phyloP scores from a whole-genome alignment of 768 basidiomycete species.

The Astraeus odoratus region DNA sequence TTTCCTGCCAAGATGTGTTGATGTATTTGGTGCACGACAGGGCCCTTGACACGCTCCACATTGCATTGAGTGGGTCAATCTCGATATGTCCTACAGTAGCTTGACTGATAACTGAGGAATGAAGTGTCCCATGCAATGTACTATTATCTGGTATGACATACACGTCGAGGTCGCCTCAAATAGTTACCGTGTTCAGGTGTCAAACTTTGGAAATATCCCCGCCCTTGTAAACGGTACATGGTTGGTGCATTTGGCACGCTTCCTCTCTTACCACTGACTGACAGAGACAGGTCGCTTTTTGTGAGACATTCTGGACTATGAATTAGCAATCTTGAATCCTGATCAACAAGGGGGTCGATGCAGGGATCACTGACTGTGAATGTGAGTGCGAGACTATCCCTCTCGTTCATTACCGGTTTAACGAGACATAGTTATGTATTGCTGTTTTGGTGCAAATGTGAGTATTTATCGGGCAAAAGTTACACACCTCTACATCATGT shows the following conservation, averaged over 20 bases:
- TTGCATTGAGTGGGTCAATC: slow-evolving; percentile 4
- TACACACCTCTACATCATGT: not conserved
- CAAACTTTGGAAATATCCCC: slow-evolving; percentile 31
- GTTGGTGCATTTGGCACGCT: slow-evolving; percentile 4
- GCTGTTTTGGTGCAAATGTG: slow-evolving; percentile 39
- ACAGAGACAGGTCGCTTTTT: slow-evolving; percentile 4
- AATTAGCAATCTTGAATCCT: not conserved
- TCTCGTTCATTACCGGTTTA: not conserved
- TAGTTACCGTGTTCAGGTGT: slow-evolving; percentile 22
- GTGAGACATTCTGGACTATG: slow-evolving; percentile 2
- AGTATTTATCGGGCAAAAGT: slow-evolving; percentile 5
- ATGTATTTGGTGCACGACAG: not conserved
- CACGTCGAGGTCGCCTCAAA: not conserved
- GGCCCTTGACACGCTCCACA: slow-evolving; percentile 6
- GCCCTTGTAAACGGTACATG: slow-evolving; percentile 31
- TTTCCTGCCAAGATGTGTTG: not conserved
- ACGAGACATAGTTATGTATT: slow-evolving; percentile 27
- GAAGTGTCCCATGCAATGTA: slow-evolving; percentile 27
- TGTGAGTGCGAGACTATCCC: slow-evolving; percentile 1
- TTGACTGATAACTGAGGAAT: not conserved
- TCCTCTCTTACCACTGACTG: not conserved
- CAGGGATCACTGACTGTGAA: slow-evolving; percentile 7
- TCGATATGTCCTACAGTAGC: not conserved
- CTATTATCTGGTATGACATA: slow-evolving; percentile 32
- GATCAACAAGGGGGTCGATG: too few relatives aligned